Evolutionary conservation across 306 rosid genomes (phyloP), one percentile per base, ranked within the genome.

Genomic region (Vigna mungo): DNA sequence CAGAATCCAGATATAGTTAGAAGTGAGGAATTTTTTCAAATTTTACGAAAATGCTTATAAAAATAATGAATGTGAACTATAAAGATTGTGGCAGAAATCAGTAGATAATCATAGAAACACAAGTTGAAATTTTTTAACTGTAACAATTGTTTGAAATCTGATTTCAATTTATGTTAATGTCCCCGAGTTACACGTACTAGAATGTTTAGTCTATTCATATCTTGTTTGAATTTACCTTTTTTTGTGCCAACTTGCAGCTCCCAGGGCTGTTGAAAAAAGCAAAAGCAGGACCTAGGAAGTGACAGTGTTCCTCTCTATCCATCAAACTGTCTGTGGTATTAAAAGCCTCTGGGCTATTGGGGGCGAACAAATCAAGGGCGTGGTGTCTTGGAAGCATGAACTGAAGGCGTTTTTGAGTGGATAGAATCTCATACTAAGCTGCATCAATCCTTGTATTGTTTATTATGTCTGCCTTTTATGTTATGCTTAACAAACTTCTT

Each of bases 251-350:
- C 25, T 83, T 56, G 77, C 93, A 90, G 96, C 97, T 80, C 97
- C 97, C 53, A 84, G 92, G 86, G 93, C 91, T 65, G 85, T 90
- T 83, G 96, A 88, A 71, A 92, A 89, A 86, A 75, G 89, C 72
- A 83, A 82, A 82, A 88, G 81, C 85, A 86, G 89, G 82, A 92
- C 77, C 82, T 92, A 90, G 85, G 79, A 63, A 14, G 46, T 75
- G 18, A 56, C 54, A 46, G 58, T 37, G 32, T 27, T 60, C 49
- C 51, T 67, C 44, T 83, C 84, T 71, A 74, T 81, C 82, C 90
- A 47, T 81, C 85, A 71, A 68, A 67, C 77, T 34, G 53, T 62
- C 77, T 69, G 71, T 21, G 63, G 80, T 30, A 30, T 30, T 80
- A 44, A 58, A 68, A 81, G 66, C 64, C 68, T 54, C 62, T 75